Percentiles rank a stretch among this genome's conserved stretches.
Conservation (phyloP, 2,329 filamentous ascomycete species). For the Trichophyton simii region DNA sequence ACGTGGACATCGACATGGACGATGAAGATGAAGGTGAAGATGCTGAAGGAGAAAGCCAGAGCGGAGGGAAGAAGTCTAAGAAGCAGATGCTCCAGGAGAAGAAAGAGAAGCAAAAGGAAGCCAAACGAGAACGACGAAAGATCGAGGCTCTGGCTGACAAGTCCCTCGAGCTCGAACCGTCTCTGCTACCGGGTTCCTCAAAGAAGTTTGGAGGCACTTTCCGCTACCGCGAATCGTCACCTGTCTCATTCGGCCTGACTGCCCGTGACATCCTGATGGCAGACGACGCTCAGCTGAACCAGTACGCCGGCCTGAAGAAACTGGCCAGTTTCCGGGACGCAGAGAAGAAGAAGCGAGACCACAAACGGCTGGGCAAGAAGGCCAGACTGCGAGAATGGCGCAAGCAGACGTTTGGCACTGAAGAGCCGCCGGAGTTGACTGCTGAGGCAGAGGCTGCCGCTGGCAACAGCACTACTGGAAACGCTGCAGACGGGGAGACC, state of each 20-base stretch:
- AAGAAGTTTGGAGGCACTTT: constrained; percentile 49
- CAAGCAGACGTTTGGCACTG: constrained; percentile 52
- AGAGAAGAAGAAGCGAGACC: constrained; percentile 80
- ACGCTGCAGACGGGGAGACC: constrained; percentile 11
- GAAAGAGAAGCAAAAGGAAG: constrained; percentile 52
- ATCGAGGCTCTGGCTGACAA: constrained; percentile 79
- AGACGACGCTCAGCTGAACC: constrained; percentile 71
- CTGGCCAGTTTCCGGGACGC: constrained; percentile 76
- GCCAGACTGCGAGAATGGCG: constrained; percentile 79
- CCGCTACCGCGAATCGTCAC: constrained; percentile 89
- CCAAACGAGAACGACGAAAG: constrained; percentile 67
- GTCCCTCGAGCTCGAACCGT: constrained; percentile 60
- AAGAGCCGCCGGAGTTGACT: constrained; percentile 30
- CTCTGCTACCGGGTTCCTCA: constrained; percentile 43
- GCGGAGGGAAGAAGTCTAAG: constrained; percentile 25
- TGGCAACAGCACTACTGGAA: not conserved
- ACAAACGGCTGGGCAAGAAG: constrained; percentile 85
- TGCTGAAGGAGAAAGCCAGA: constrained; percentile 25
- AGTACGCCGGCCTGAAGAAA: constrained; percentile 90
- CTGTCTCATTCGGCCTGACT: constrained; percentile 78
- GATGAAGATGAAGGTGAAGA: constrained; percentile 37
- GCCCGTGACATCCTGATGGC: constrained; percentile 84
- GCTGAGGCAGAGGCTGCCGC: constrained; percentile 11
- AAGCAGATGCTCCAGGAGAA: constrained; percentile 39
- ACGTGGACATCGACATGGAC: constrained; percentile 45